Conservation (phyloP, 129 eudicot genomes). For the Artemisia argyi region DNA sequence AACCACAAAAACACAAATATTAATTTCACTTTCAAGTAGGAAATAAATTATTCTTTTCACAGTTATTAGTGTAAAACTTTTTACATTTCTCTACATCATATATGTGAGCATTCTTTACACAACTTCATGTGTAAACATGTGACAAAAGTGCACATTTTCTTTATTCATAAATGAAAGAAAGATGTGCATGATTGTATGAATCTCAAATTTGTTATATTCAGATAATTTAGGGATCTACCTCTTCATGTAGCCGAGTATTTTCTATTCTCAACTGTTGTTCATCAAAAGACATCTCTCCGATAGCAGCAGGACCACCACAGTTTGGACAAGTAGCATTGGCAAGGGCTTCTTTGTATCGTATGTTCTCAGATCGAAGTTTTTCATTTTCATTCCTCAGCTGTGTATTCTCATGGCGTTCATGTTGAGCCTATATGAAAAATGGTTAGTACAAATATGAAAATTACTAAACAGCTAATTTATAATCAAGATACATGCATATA, state of each 20-base stretch:
- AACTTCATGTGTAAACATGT: no score
- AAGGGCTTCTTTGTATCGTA: conserved; percentile 89
- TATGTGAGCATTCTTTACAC: no score
- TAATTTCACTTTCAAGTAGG: not conserved
- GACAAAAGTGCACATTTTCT: no score
- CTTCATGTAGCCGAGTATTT: conserved; percentile 88
- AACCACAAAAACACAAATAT: not conserved
- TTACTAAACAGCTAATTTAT: not conserved
- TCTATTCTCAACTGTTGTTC: conserved; percentile 94
- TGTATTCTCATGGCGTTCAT: conserved; percentile 87
- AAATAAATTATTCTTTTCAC: no score
- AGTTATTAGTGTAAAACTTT: no score
- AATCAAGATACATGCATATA: conserved; percentile 6
- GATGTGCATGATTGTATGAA: no score
- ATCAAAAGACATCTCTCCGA: conserved; percentile 97
- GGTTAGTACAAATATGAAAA: not conserved
- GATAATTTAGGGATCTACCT: conserved; percentile 39
- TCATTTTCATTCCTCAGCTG: conserved; percentile 85
- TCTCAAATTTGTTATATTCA: no score
- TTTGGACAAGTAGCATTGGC: conserved; percentile 86
- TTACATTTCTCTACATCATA: no score
- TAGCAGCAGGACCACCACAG: conserved; percentile 96
- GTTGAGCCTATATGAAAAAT: conserved; percentile 67
- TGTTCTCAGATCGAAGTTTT: conserved; percentile 88
- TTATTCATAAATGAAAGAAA: no score